Evolutionary conservation across 2,329 filamentous ascomycete genomes (phyloP).

Genomic region (Pleomassaria siparia): DNA sequence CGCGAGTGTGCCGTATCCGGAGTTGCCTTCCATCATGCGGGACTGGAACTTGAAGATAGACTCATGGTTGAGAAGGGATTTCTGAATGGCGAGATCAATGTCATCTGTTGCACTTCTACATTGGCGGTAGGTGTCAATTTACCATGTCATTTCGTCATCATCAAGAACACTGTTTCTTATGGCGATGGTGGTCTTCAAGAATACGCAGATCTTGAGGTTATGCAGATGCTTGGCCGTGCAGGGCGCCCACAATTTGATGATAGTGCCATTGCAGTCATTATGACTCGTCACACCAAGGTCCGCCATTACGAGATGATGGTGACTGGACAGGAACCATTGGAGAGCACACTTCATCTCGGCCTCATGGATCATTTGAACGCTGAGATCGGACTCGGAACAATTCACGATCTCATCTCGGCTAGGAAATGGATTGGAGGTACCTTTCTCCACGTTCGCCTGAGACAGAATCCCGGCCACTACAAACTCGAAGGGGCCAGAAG

Average conservation of each 20-base stretch:
- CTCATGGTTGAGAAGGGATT: slow-evolving; percentile 67
- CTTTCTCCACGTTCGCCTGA: slow-evolving; percentile 74
- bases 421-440: slow-evolving; percentile 75
- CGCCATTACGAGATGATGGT: slow-evolving; percentile 71
- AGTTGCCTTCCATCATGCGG: slow-evolving; percentile 82
- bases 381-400: slow-evolving; percentile 75
- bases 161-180: slow-evolving; percentile 74
- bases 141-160: slow-evolving; percentile 78
- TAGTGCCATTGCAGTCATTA: slow-evolving; percentile 74
- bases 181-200: slow-evolving; percentile 62
- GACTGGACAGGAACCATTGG: slow-evolving; percentile 70
- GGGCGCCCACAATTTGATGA: slow-evolving; percentile 82
- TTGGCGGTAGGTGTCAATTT: slow-evolving; percentile 82
- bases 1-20: slow-evolving; percentile 58
- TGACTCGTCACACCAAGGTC: slow-evolving; percentile 69
- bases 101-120: slow-evolving; percentile 87
- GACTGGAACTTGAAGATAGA: slow-evolving; percentile 66
- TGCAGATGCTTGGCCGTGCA: slow-evolving; percentile 88
- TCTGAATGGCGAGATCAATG: slow-evolving; percentile 68
- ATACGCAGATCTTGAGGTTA: slow-evolving; percentile 79
- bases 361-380: slow-evolving; percentile 83
- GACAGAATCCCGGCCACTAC: slow-evolving; percentile 71
- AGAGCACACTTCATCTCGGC: slow-evolving; percentile 77
- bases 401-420: slow-evolving; percentile 65
- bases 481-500: slow-evolving; percentile 58